phyloP scores from a whole-genome alignment of 2,329 filamentous ascomycete species.

The Fusarium secorum region DNA sequence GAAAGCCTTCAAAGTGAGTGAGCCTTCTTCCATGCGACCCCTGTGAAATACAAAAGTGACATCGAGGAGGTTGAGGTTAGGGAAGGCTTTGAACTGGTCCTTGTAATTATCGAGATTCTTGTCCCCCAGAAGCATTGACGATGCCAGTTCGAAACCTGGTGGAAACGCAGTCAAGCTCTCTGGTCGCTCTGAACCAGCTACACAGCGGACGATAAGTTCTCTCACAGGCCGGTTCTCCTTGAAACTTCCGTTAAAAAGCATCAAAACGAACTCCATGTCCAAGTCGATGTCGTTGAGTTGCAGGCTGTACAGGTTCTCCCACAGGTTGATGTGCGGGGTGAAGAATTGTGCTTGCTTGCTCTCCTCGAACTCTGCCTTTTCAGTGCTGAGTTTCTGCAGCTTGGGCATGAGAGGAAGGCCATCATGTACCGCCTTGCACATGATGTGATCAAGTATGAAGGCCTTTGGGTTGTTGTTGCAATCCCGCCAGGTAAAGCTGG shows the following conservation, averaged over 20 bases:
- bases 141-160: neutral
- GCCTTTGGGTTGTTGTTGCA: conserved; percentile 19
- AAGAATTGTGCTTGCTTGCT: conserved; percentile 23
- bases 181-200: neutral
- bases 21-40: neutral
- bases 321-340: conserved; percentile 10
- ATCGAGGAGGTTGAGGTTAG: conserved; percentile 7
- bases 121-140: neutral
- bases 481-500: conserved; percentile 21
- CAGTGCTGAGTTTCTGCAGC: conserved; percentile 1
- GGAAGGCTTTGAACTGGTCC: conserved; percentile 18
- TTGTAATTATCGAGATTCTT: conserved; percentile 8
- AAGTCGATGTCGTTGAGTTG: conserved; percentile 17
- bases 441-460: neutral
- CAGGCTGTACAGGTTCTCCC: conserved; percentile 15
- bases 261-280: conserved; percentile 16
- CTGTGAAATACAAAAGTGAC: neutral
- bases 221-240: conserved; percentile 12
- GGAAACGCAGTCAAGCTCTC: neutral
- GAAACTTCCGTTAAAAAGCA: conserved; percentile 9
- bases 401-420: conserved; percentile 17
- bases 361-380: neutral
- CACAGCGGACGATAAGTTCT: conserved; percentile 9
- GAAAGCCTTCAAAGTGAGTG: conserved; percentile 10
- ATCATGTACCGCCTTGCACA: neutral